Conservation (phyloP, 2,329 filamentous ascomycete species). For the Aspergillus nomiae region DNA sequence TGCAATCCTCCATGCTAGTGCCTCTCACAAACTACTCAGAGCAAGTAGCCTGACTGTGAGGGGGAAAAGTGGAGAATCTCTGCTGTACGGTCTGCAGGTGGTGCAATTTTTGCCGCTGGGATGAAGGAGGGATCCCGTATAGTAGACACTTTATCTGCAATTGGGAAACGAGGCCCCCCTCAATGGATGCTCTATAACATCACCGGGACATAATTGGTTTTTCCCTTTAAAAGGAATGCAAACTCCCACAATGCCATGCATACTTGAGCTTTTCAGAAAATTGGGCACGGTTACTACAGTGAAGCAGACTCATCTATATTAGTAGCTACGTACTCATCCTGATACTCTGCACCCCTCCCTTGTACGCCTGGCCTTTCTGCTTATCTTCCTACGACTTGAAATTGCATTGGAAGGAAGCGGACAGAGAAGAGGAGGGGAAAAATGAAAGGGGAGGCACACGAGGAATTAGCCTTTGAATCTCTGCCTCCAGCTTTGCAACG, state of each 20-base stretch:
- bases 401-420: neutral
- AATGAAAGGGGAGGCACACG: neutral
- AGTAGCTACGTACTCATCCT: neutral
- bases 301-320: no score
- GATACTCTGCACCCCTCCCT: neutral
- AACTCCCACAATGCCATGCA: neutral
- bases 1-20: neutral
- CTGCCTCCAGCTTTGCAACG: neutral
- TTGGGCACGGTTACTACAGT: neutral
- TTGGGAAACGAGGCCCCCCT: neutral
- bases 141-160: neutral
- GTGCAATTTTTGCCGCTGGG: neutral
- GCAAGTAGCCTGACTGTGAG: neutral
- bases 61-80: neutral
- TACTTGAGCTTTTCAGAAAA: neutral
- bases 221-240: neutral
- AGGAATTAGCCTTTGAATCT: neutral
- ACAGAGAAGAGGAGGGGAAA: neutral
- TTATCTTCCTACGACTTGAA: neutral
- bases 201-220: neutral
- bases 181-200: neutral
- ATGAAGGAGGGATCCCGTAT: neutral
- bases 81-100: neutral
- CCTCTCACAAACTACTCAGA: neutral
- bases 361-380: neutral